Evolutionary conservation across 192 early-diverging fungal genomes (phyloP).

Genomic region (Irineochytrium annulatum): DNA sequence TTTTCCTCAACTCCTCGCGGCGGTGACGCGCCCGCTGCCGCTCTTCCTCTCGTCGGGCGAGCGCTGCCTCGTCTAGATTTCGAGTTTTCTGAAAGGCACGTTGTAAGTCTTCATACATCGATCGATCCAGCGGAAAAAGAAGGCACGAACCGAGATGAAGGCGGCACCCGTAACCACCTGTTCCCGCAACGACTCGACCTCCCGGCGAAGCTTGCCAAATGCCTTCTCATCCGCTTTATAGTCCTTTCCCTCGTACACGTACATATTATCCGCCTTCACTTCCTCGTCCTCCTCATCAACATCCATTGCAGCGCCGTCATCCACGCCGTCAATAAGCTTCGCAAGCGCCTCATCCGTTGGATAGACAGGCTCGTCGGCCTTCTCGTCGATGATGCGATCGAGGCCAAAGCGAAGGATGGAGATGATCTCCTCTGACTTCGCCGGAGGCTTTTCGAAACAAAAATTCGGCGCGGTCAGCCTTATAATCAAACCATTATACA

Average conservation of each 20-base stretch:
- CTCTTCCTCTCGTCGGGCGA: background rate
- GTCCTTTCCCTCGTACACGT: conserved; percentile 18
- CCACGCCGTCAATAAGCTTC: too few relatives aligned
- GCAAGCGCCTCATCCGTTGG: too few relatives aligned
- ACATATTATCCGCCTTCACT: conserved; percentile 6
- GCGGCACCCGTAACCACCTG: background rate
- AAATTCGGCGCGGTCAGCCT: too few relatives aligned
- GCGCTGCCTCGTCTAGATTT: background rate
- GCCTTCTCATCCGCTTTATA: conserved; percentile 24
- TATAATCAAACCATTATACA: too few relatives aligned
- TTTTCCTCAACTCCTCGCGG: too few relatives aligned
- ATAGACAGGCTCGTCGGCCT: background rate
- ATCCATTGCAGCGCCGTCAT: background rate
- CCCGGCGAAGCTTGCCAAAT: conserved; percentile 10
- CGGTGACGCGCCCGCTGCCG: background rate
- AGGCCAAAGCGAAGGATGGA: conserved; percentile 16
- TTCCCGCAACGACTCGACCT: background rate
- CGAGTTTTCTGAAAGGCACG: conserved; percentile 3
- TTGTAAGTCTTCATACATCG: background rate
- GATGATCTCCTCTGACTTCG: conserved; percentile 2
- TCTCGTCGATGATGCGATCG: background rate
- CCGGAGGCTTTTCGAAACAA: too few relatives aligned
- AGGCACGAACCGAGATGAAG: background rate
- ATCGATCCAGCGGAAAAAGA: background rate
- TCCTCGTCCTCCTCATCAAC: background rate